Conservation (phyloP, 1,139 yeast genomes). For the Pichia sp. region DNA sequence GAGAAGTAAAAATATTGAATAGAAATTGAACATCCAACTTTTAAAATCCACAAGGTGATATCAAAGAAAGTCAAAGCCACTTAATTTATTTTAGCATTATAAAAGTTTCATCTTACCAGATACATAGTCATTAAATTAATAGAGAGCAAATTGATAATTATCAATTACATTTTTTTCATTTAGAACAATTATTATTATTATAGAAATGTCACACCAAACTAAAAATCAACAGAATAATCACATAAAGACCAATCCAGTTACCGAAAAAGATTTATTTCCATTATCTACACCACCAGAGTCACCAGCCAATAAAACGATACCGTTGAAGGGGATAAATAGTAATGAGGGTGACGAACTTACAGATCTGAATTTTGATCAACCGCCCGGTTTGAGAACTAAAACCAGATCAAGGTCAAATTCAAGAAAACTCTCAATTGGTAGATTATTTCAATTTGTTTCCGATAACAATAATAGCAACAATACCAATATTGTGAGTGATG, state of each 20-base stretch:
- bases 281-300: background rate
- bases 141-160: background rate
- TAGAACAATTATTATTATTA: background rate
- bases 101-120: background rate
- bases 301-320: background rate
- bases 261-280: conserved; percentile 1
- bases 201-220: background rate
- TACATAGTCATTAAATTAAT: background rate
- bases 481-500: background rate
- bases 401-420: conserved; percentile 29
- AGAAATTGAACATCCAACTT: too few relatives aligned
- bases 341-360: conserved; percentile 3
- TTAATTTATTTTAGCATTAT: background rate
- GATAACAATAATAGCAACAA: conserved; percentile 8
- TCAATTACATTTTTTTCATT: background rate
- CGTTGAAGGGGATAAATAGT: background rate
- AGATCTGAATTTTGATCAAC: conserved; percentile 8
- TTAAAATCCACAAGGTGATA: too few relatives aligned
- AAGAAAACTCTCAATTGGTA: conserved; percentile 26
- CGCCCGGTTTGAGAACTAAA: conserved; percentile 12
- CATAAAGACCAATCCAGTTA: background rate
- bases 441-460: conserved; percentile 27
- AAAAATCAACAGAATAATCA: background rate
- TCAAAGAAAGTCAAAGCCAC: too few relatives aligned
- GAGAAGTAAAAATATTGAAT: too few relatives aligned